Evolutionary conservation across 495 filamentous ascomycete genomes (phyloP), one percentile per base, ranked within the genome.

Genomic region (Glutinoglossum americanum): DNA sequence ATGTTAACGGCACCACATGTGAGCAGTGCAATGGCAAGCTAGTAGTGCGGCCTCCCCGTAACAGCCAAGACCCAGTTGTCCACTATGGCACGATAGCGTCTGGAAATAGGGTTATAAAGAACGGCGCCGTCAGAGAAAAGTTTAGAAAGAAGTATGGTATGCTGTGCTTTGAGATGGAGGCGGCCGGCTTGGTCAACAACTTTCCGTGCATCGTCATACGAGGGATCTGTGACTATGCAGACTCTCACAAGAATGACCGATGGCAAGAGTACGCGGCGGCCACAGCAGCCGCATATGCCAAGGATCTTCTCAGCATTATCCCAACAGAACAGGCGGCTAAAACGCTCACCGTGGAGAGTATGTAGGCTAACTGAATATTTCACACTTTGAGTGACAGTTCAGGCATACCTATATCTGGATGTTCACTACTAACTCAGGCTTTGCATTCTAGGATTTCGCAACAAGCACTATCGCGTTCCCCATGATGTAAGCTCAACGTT

Each of bases 251-350:
- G 27, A 56, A 56, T 21, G 53, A 56, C 6, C 4, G 19, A 32
- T 56, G 54, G 54, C 54, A 51, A 19, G 35, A 15, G 35, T 56
- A 56, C n/a, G 54, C 54, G 5, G 54, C 54, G 21, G 54, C 54
- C 13, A 41, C 35, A 15, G 54, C 54, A 10, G 54, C 19, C 11
- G 54, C 54, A 26, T 56, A 56, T 28, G 54, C 35, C 5, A 53
- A 21, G 49, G 49, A 13, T 3, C 49, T 53, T 53, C 49, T 53
- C 26, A 53, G 49, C 9, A 33, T 21, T 13, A 53, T 53, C 11
- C 15, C 49, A 33, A 1, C 49, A 53, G 2, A 6, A n/a, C 5
- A 53, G 17, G n/a, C 19, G 17, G n/a, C 49, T 28, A 17, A 1
- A 17, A 13, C 9, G 15, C 37, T 11, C 37, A 11, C 37, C 2